A percentile compares a stretch with the other conserved stretches of the same genome.
These are phyloP conservation scores for Ceratobasidium sp. DNA, from an alignment of 1,284 basidiomycete species.

Conservation along the genomic window DNA sequence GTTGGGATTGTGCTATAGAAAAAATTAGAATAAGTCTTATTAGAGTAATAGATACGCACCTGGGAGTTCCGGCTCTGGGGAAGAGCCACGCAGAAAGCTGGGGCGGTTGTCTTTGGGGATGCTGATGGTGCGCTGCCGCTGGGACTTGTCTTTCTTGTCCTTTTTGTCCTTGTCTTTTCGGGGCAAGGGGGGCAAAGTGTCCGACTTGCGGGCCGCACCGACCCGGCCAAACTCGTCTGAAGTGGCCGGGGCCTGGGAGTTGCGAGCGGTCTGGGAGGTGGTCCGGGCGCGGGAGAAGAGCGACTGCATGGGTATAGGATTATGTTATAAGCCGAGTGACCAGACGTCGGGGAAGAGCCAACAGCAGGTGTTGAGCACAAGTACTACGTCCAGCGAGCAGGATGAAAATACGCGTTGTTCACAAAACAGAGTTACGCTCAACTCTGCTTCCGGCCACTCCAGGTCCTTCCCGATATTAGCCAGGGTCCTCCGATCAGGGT, in stretches of 20 bases:
- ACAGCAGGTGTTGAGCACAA: neutral
- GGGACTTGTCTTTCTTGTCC: constrained; percentile 66
- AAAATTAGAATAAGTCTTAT: constrained; percentile 8
- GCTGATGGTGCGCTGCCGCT: constrained; percentile 48
- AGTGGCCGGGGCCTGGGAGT: constrained; percentile 19
- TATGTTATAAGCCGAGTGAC: constrained; percentile 1
- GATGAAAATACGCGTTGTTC: constrained; percentile 1
- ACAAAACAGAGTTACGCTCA: neutral
- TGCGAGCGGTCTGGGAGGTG: constrained; percentile 33
- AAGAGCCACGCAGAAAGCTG: constrained; percentile 26
- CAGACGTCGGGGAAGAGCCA: constrained; percentile 14
- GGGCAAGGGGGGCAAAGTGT: constrained; percentile 56
- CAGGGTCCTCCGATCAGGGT: constrained; percentile 31
- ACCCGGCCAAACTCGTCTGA: constrained; percentile 79
- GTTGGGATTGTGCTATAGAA: constrained; percentile 45
- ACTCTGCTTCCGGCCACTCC: constrained; percentile 14
- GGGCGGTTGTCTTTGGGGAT: constrained; percentile 38
- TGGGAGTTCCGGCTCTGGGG: constrained; percentile 32
- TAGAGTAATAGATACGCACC: neutral
- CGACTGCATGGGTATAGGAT: constrained; percentile 32
- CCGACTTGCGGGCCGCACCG: constrained; percentile 61
- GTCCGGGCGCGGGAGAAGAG: constrained; percentile 41
- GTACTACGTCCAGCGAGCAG: constrained; percentile 35
- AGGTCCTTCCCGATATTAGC: neutral
- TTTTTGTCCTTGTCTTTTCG: constrained; percentile 64